These are phyloP conservation scores for Pyrenophora graminea DNA, from an alignment of 2,329 filamentous ascomycete genomes.

Conservation along the genomic window DNA sequence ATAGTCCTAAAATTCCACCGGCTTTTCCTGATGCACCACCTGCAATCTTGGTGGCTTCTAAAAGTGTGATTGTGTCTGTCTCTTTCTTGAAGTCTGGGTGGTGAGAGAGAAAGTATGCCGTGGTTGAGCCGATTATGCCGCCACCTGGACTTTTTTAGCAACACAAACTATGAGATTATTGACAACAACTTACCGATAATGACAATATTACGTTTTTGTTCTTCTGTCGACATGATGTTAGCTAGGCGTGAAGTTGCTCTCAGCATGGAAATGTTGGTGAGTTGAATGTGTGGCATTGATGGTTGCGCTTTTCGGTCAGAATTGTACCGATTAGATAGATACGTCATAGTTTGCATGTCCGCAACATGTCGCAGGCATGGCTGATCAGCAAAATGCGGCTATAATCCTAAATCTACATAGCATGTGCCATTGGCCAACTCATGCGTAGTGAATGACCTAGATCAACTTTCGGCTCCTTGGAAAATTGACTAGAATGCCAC, in stretches of 20 bases:
- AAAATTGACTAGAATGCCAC: too few species aligned
- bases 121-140: conserved; percentile 89
- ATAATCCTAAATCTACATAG: too few species aligned
- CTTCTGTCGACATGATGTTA: conserved; percentile 33
- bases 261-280: conserved; percentile 22
- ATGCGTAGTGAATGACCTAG: too few species aligned
- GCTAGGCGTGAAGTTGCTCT: conserved; percentile 20
- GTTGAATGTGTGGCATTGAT: conserved; percentile 20
- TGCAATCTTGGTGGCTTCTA: conserved; percentile 85
- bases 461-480: too few species aligned
- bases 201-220: conserved; percentile 40
- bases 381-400: too few species aligned
- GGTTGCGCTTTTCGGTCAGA: conserved; percentile 18
- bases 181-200: conserved; percentile 37
- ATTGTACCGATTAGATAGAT: conserved; percentile 14
- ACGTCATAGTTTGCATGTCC: conserved; percentile 14
- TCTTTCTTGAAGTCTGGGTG: conserved; percentile 78
- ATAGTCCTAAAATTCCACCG: conserved; percentile 84
- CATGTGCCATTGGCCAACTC: too few species aligned
- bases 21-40: conserved; percentile 95
- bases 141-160: conserved; percentile 62
- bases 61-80: conserved; percentile 77
- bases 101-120: conserved; percentile 87
- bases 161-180: not conserved
- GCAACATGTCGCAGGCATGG: not conserved